Evolutionary conservation across 306 rosid species (phyloP).

Genomic region (Delonix regia): DNA sequence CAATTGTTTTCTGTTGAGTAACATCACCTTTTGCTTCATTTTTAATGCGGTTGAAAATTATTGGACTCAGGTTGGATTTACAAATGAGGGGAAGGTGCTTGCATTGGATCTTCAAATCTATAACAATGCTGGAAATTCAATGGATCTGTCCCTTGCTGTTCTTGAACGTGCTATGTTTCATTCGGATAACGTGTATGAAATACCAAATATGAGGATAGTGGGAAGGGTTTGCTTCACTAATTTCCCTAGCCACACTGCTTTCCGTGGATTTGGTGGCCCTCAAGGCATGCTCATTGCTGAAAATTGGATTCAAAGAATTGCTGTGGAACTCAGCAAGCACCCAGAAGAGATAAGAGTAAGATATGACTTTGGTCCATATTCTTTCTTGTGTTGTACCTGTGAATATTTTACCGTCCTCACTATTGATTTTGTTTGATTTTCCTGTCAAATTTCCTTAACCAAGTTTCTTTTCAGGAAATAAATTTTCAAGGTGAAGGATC

Average conservation of each 20-base stretch:
- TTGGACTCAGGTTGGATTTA: slow-evolving; percentile 78
- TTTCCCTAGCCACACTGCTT: slow-evolving; percentile 90
- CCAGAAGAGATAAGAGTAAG: slow-evolving; percentile 85
- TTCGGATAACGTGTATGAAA: slow-evolving; percentile 94
- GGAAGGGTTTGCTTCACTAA: slow-evolving; percentile 93
- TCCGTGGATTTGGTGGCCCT: slow-evolving; percentile 98
- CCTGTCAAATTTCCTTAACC: slow-evolving; percentile 33
- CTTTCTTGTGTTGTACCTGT: slow-evolving; percentile 9
- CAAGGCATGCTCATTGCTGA: slow-evolving; percentile 96
- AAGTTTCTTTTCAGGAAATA: slow-evolving; percentile 60
- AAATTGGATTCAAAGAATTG: slow-evolving; percentile 92
- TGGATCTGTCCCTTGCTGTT: slow-evolving; percentile 82
- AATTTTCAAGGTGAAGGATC: slow-evolving; percentile 95
- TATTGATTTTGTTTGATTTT: slow-evolving; percentile 25
- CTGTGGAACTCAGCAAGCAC: slow-evolving; percentile 76
- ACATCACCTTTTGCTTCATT: slow-evolving; percentile 3
- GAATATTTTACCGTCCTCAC: slow-evolving; percentile 27
- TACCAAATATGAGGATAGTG: slow-evolving; percentile 79
- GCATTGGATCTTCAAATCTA: slow-evolving; percentile 88
- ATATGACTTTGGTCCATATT: slow-evolving; percentile 21
- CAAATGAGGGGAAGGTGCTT: slow-evolving; percentile 86
- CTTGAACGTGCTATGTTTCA: slow-evolving; percentile 98
- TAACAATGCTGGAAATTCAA: slow-evolving; percentile 89
- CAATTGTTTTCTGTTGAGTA: slow-evolving; percentile 5
- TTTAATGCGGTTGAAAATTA: slow-evolving; percentile 29